Percentiles rank a stretch among this genome's conserved stretches.
These are phyloP conservation scores for Cyamopsis tetragonoloba DNA, from an alignment of 306 rosid species.

Conservation along the genomic window DNA sequence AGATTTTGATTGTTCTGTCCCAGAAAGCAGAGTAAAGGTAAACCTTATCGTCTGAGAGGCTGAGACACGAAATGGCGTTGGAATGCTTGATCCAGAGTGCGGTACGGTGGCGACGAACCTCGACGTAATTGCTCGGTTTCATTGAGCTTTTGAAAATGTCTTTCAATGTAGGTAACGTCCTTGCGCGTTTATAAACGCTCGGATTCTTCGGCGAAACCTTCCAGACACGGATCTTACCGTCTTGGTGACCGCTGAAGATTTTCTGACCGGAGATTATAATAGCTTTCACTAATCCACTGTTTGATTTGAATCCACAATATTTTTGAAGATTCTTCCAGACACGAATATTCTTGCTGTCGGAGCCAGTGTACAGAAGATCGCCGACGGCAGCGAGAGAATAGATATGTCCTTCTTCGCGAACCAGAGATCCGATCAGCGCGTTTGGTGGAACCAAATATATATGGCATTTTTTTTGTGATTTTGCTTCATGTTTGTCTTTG, in stretches of 20 bases:
- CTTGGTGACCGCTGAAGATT: conserved; percentile 86
- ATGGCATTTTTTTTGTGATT: too few species aligned
- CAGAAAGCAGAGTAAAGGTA: conserved; percentile 70
- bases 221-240: conserved; percentile 85
- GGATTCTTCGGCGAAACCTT: conserved; percentile 46
- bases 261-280: too few species aligned
- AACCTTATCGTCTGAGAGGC: conserved; percentile 42
- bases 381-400: too few species aligned
- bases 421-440: conserved; percentile 52
- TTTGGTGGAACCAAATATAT: conserved; percentile 11
- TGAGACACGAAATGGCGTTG: too few species aligned
- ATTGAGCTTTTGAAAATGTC: conserved; percentile 76
- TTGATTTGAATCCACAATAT: conserved; percentile 66
- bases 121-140: too few species aligned
- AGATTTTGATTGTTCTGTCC: conserved; percentile 70
- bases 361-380: too few species aligned
- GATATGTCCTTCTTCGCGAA: too few species aligned
- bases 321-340: conserved; percentile 86
- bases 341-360: too few species aligned
- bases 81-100: too few species aligned
- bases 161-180: conserved; percentile 68
- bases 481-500: too few species aligned
- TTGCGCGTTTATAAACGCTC: conserved; percentile 59
- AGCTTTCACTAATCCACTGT: conserved; percentile 77
- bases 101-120: too few species aligned